phyloP scores from a whole-genome alignment of 371 early-diverging fungal species.

The Nematocida major region DNA sequence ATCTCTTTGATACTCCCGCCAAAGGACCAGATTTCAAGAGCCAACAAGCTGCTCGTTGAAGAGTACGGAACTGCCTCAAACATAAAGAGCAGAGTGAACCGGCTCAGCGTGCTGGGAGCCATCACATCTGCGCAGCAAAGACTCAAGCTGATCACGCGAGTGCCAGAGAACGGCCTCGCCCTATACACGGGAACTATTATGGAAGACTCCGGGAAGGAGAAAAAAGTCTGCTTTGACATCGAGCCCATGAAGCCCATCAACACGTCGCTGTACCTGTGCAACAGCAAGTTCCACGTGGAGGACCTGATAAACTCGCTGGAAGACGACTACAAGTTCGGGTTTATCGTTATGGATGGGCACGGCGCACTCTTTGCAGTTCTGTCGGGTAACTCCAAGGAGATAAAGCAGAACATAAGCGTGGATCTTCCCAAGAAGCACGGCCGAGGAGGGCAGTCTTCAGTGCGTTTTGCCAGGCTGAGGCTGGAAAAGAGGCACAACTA shows the following conservation, averaged over 20 bases:
- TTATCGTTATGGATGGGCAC: constrained; percentile 98
- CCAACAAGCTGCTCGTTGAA: constrained; percentile 86
- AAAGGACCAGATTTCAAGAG: constrained; percentile 82
- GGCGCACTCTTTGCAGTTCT: constrained; percentile 91
- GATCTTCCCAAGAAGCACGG: constrained; percentile 99
- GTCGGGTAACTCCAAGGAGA: constrained; percentile 86
- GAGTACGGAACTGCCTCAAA: constrained; percentile 99
- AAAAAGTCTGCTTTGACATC: constrained; percentile 94
- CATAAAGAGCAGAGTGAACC: constrained; percentile 97
- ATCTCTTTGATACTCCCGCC: constrained; percentile 89
- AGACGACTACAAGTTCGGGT: constrained; percentile 89
- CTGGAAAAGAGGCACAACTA: constrained; percentile 97
- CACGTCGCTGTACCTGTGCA: constrained; percentile 95
- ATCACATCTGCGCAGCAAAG: constrained; percentile 95
- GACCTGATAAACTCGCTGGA: constrained; percentile 78
- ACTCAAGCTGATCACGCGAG: constrained; percentile 83
- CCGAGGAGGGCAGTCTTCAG: constrained; percentile 98
- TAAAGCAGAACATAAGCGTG: constrained; percentile 84
- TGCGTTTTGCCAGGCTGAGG: constrained; percentile 95
- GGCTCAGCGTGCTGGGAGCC: constrained; percentile 88
- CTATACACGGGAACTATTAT: constrained; percentile 91
- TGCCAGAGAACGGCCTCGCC: constrained; percentile 79
- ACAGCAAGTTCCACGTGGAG: constrained; percentile 98
- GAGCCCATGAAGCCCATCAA: constrained; percentile 99
- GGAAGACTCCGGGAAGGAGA: constrained; percentile 89